Evolutionary conservation across 495 filamentous ascomycete species (phyloP), one percentile per base, ranked within the genome.

Genomic region (Hypoxylon fuscum): DNA sequence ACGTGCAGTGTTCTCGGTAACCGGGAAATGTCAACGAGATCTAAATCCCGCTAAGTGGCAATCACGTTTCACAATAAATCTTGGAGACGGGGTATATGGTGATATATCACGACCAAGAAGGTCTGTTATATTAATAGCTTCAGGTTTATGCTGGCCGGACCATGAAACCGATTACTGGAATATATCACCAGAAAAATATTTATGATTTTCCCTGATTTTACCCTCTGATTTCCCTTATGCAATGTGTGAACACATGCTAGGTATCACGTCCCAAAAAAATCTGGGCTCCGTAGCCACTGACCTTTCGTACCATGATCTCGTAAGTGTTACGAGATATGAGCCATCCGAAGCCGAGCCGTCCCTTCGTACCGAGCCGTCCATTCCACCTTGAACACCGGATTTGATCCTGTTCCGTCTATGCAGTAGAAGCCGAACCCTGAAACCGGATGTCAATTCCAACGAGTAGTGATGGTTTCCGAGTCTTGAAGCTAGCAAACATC

Each of bases 121-220:
- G 66, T 52, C 67, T 68, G 6, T 62, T 51, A 17, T 64, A 68
- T 69, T 72, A 20, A 53, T 44, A 55, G 62, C 58, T 44, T 32
- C 29, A 41, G 56, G 62, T 64, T 56, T 53, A 15, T 35, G 29
- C 5, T 44, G 31, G 18, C 27, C 34, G 59, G 35, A 31, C 20
- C 18, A 18, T 18, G 47, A 52, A 55, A 61, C 60, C 42, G 34
- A 35, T 44, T 47, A 34, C 41, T 56, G 50, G 55, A 49, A 60
- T 68, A 70, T 66, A 70, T 53, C 69, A 68, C 27, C 69, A 64
- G 34, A 64, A 8, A 66, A 66, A n/a, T 60, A 42, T 70, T 62
- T 67, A 52, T 63, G 37, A 9, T 46, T 60, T 64, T 62, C 45
- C 54, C 4, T 59, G 42, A 41, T 40, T 42, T 34, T 14, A 15